phyloP scores from a whole-genome alignment of 192 early-diverging fungal genomes.

The Phycomyces blakesleeanus region DNA sequence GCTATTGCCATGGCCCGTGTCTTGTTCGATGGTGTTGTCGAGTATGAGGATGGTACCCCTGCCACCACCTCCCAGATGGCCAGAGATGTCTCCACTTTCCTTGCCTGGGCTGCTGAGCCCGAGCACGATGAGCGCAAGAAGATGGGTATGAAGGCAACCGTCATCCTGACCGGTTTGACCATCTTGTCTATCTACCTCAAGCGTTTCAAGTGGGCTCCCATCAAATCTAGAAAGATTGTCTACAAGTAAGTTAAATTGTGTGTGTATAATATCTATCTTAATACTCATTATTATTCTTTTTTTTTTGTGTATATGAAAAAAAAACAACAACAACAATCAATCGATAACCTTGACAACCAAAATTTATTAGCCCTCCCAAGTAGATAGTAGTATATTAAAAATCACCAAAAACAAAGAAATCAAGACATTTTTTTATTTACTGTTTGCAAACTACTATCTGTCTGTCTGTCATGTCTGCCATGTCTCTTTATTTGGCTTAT shows the following conservation, averaged over 20 bases:
- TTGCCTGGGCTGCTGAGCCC: slow-evolving; percentile 94
- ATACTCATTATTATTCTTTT: not conserved
- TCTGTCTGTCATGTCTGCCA: too few relatives aligned
- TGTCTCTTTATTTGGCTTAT: too few relatives aligned
- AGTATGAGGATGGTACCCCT: slow-evolving; percentile 96
- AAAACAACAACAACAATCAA: too few relatives aligned
- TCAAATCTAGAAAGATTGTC: slow-evolving; percentile 93
- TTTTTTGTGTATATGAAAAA: too few relatives aligned
- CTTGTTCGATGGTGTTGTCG: slow-evolving; percentile 90
- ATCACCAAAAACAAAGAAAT: not conserved
- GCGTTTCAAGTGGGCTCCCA: slow-evolving; percentile 85
- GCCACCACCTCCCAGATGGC: slow-evolving; percentile 94
- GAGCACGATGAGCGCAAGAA: slow-evolving; percentile 96
- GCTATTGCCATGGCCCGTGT: slow-evolving; percentile 95
- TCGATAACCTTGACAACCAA: too few relatives aligned
- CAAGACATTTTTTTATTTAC: not conserved
- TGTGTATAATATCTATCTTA: not conserved
- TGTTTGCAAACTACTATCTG: too few relatives aligned
- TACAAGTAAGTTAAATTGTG: slow-evolving; percentile 46
- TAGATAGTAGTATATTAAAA: slow-evolving; percentile 11
- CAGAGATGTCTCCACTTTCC: slow-evolving; percentile 93
- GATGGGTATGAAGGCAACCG: slow-evolving; percentile 87
- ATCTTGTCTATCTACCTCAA: slow-evolving; percentile 85
- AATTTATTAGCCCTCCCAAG: slow-evolving; percentile 32
- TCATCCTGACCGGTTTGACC: slow-evolving; percentile 66